phyloP scores from a whole-genome alignment of 2,329 filamentous ascomycete species.

The Alternaria tenuissima region DNA sequence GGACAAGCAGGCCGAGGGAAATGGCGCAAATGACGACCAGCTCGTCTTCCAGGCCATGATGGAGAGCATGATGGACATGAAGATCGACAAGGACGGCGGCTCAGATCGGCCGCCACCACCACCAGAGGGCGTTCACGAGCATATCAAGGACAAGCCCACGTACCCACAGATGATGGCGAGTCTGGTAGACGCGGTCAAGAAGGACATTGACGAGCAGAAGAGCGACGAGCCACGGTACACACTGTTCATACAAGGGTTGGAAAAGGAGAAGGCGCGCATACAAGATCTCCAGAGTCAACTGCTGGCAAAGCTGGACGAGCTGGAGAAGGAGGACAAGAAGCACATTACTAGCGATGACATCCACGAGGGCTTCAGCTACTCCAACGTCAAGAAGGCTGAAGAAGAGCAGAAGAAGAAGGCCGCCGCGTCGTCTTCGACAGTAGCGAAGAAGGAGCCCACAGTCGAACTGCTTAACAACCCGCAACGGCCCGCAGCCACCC shows the following conservation, averaged over 20 bases:
- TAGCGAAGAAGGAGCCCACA: constrained; percentile 32
- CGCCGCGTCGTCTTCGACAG: constrained; percentile 36
- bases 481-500: constrained; percentile 47
- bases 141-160: constrained; percentile 77
- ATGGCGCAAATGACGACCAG: constrained; percentile 67
- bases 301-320: constrained; percentile 73
- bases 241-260: constrained; percentile 80
- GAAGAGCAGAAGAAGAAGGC: constrained; percentile 26
- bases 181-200: constrained; percentile 92
- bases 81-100: constrained; percentile 56
- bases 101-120: constrained; percentile 71
- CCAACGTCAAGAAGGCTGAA: constrained; percentile 66
- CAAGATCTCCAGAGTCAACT: constrained; percentile 79
- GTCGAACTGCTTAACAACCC: constrained; percentile 80
- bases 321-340: constrained; percentile 82
- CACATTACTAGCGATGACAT: constrained; percentile 96
- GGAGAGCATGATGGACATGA: constrained; percentile 71
- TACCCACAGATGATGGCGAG: constrained; percentile 99
- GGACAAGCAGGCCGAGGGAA: constrained; percentile 49
- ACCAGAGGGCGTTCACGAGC: constrained; percentile 79
- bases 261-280: constrained; percentile 79
- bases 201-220: constrained; percentile 77
- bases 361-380: constrained; percentile 89
- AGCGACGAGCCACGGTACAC: constrained; percentile 71
- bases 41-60: constrained; percentile 90